Conservation (phyloP, 495 filamentous ascomycete genomes). For the Margaritispora aquatica region DNA sequence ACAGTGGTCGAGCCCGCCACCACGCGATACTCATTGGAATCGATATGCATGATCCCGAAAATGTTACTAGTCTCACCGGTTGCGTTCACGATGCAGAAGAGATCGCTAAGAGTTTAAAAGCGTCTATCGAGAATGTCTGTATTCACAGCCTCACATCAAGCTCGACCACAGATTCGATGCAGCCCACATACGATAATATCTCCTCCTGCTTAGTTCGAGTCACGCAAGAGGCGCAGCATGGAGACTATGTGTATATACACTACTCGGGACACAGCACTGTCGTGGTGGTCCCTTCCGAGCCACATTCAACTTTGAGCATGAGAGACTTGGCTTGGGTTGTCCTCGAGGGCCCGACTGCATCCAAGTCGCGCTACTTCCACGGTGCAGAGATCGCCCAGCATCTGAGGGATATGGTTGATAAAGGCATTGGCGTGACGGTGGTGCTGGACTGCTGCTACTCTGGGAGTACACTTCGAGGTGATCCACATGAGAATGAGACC, state of each 20-base stretch:
- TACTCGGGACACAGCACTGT: conserved; percentile 28
- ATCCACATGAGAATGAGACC: conserved; percentile 5
- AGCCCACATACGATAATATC: conserved; percentile 22
- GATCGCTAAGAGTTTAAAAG: neutral
- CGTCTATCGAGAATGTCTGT: neutral
- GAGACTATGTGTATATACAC: conserved; percentile 29
- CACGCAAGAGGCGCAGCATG: conserved; percentile 14
- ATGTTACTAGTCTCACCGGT: neutral
- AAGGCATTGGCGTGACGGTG: conserved; percentile 19
- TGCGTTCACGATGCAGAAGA: neutral
- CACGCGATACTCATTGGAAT: neutral
- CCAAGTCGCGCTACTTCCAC: conserved; percentile 7
- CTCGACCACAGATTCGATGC: neutral
- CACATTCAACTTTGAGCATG: conserved; percentile 10
- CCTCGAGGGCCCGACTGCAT: conserved; percentile 6
- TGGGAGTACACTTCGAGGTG: conserved; percentile 10
- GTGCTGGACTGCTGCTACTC: conserved; percentile 28
- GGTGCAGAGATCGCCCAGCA: conserved; percentile 10
- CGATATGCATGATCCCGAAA: neutral
- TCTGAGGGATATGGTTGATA: conserved; percentile 23
- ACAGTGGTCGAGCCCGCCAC: neutral
- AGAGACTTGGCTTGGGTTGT: conserved; percentile 23
- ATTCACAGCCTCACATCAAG: neutral
- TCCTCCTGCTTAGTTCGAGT: conserved; percentile 9
- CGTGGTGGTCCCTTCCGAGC: neutral